Conservation (phyloP, 225 moss, liverwort and hornwort species). For the Physcomitrium patens region DNA sequence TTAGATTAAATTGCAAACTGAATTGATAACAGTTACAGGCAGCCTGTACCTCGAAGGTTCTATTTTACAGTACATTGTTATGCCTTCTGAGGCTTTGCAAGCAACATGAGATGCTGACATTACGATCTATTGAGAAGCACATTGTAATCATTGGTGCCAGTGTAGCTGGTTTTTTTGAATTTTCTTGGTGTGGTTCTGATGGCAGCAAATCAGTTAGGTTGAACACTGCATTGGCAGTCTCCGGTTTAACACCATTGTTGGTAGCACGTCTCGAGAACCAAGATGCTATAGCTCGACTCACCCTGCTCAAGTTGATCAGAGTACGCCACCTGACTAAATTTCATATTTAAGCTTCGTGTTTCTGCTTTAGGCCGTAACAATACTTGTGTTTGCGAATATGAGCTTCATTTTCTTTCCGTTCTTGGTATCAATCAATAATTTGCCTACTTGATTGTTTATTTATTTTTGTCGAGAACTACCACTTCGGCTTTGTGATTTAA, state of each 20-base stretch:
- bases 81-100: background rate
- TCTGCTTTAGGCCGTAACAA: background rate
- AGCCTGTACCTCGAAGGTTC: background rate
- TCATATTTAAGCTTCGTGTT: too few species aligned
- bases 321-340: constrained; percentile 29
- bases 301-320: constrained; percentile 76
- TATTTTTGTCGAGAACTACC: too few species aligned
- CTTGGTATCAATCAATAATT: background rate
- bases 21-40: background rate
- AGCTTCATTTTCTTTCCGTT: background rate
- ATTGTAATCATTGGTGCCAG: background rate
- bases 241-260: constrained; percentile 75
- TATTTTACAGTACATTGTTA: background rate
- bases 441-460: background rate
- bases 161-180: background rate
- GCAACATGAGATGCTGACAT: background rate
- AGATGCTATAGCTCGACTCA: constrained; percentile 79
- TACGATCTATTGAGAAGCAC: too few species aligned
- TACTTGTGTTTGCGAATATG: background rate
- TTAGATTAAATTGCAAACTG: background rate
- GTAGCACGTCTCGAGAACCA: constrained; percentile 80
- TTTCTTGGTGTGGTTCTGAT: constrained; percentile 24
- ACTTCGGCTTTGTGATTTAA: background rate
- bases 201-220: constrained; percentile 77
- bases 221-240: constrained; percentile 75